A percentile compares a stretch with the other conserved stretches of the same genome.
phyloP scores from a whole-genome alignment of 768 basidiomycete species.

The Coprinopsis sp. region DNA sequence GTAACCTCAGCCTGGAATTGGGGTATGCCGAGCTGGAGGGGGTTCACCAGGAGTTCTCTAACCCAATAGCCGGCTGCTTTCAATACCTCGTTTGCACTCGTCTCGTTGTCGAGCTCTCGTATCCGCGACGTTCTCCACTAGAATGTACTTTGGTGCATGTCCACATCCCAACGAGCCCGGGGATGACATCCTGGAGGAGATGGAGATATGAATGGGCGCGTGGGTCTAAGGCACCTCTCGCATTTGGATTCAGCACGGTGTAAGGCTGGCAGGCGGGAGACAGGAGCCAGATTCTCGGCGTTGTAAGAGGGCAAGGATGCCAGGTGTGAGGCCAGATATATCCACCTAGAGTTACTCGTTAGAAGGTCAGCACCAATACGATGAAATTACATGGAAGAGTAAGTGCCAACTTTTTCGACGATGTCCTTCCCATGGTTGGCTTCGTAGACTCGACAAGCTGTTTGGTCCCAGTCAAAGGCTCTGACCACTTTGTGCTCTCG shows the following conservation, averaged over 20 bases:
- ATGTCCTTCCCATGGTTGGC: conserved; percentile 50
- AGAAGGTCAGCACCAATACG: conserved; percentile 5
- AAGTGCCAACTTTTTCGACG: conserved; percentile 44
- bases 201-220: conserved; percentile 74
- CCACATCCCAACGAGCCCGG: conserved; percentile 41
- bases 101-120: conserved; percentile 63
- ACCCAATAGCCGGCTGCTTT: conserved; percentile 50
- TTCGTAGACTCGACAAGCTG: conserved; percentile 64
- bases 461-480: conserved; percentile 84
- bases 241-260: conserved; percentile 69
- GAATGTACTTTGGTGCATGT: conserved; percentile 53
- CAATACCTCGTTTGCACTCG: conserved; percentile 46
- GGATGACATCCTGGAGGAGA: conserved; percentile 59
- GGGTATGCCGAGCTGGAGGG: conserved; percentile 77
- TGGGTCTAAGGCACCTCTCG: conserved; percentile 68
- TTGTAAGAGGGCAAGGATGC: conserved; percentile 39
- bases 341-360: conserved; percentile 38
- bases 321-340: conserved; percentile 52
- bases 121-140: conserved; percentile 80
- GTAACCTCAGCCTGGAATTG: conserved; percentile 77
- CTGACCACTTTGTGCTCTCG: conserved; percentile 46
- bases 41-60: conserved; percentile 64
- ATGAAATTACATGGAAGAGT: conserved; percentile 2
- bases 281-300: conserved; percentile 69
- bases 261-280: conserved; percentile 86